Evolutionary conservation across 164 flowering plant genomes (phyloP).

Genomic region (Umbellularia californica): DNA sequence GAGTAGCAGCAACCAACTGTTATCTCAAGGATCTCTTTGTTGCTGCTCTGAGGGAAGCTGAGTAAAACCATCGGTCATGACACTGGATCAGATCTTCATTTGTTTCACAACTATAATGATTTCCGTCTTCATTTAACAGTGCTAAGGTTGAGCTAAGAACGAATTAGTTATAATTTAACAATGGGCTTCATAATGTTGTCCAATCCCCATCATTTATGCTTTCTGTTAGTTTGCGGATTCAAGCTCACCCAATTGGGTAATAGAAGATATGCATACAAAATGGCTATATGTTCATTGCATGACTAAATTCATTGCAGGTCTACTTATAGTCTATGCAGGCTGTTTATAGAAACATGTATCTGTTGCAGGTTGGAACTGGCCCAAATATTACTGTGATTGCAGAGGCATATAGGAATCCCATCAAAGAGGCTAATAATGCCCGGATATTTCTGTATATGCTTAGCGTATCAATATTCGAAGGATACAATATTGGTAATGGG

Average conservation of each 20-base stretch:
- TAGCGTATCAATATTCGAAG: too few species aligned
- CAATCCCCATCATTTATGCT: background rate
- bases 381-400: background rate
- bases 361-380: background rate
- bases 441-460: too few species aligned
- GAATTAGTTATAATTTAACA: too few species aligned
- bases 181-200: background rate
- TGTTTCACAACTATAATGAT: background rate
- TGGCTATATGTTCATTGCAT: background rate
- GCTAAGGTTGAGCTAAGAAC: background rate
- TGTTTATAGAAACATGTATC: background rate
- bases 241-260: background rate
- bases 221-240: background rate
- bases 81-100: background rate
- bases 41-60: slow-evolving; percentile 42
- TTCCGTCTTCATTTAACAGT: background rate
- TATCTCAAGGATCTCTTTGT: slow-evolving; percentile 61
- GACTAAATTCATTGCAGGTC: background rate
- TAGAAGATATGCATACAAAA: background rate
- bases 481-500: too few species aligned
- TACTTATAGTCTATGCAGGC: background rate
- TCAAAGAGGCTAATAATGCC: too few species aligned
- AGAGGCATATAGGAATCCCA: too few species aligned
- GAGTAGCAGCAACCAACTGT: slow-evolving; percentile 85
- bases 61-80: slow-evolving; percentile 4